phyloP scores from a whole-genome alignment of 768 basidiomycete genomes.

The Naganishia randhawae region DNA sequence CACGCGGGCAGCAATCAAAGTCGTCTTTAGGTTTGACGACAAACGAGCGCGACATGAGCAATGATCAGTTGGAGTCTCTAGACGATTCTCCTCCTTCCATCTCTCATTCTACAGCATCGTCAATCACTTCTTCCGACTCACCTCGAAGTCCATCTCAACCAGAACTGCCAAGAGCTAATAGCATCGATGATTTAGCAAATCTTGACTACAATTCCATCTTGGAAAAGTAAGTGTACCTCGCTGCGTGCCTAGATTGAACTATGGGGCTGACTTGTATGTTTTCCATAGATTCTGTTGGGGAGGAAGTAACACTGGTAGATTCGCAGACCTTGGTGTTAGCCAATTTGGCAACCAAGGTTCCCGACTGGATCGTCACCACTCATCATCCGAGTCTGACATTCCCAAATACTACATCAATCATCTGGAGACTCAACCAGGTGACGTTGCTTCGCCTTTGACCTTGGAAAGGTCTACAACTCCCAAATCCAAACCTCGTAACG shows the following conservation, averaged over 20 bases:
- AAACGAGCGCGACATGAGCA: constrained; percentile 9
- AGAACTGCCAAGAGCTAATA: constrained; percentile 17
- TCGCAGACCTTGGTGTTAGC: constrained; percentile 7
- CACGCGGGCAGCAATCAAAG: neutral
- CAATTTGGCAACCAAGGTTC: constrained; percentile 14
- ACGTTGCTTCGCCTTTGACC: neutral
- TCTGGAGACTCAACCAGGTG: constrained; percentile 18
- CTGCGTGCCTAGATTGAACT: too few relatives aligned
- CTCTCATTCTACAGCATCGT: constrained; percentile 14
- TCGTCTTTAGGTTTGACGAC: neutral
- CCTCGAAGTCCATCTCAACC: constrained; percentile 27
- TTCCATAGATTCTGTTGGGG: constrained; percentile 49
- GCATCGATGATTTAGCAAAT: constrained; percentile 34
- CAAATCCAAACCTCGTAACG: constrained; percentile 9
- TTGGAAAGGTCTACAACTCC: constrained; percentile 5
- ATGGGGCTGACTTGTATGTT: constrained; percentile 4
- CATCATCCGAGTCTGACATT: constrained; percentile 21
- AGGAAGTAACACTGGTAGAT: constrained; percentile 29
- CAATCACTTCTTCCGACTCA: constrained; percentile 33
- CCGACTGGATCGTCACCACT: constrained; percentile 17
- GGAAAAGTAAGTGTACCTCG: constrained; percentile 42
- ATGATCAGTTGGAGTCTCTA: neutral
- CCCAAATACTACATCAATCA: constrained; percentile 27
- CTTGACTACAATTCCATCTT: constrained; percentile 41
- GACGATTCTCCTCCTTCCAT: constrained; percentile 27